Evolutionary conservation across 805 yeast species (phyloP), one percentile per base, ranked within the genome.

Genomic region (Metschnikowia reukaufii): DNA sequence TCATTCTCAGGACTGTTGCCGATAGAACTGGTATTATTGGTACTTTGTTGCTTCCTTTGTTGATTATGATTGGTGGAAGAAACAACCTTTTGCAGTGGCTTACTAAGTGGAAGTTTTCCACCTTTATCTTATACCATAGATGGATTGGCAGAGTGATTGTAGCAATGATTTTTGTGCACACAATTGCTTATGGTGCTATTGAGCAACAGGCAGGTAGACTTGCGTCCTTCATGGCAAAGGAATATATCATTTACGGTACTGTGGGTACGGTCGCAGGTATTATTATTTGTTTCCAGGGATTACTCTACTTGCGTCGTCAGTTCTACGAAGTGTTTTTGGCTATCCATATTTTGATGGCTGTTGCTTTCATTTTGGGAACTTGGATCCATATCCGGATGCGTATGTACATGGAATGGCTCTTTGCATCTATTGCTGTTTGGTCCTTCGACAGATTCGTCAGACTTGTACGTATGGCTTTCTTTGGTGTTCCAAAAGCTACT

Each of bases 401-500:
- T 12, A 46, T 36, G 41, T 45, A 44, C 29, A 42, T 52, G 50
- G 49, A 45, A 20, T 45, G 51, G 46, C 27, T 55, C 37, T 44
- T 47, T 19, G 54, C 57, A 6, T 30, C 48, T 7, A 31, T 55
- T 15, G 59, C 56, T 1, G 52, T 68, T 10, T 71, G 76, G 76
- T 57, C 54, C 0, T 59, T 69, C 39, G 75, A 71, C 48, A 55
- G 75, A 34, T 56, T 54, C 6, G 56, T 63, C 0, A 55, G 76
- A 47, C 12, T 67, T 9, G 49, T 30, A 0, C 56, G 75, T 31
- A 54, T 71, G 25, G 7, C 55, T 4, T 45, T 49, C n/a, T 71
- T 71, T 50, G 76, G 76, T 1, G 60, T 60, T 23, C 75, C 74
- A 1, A 50, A 54, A 16, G 67, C 74, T 1, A 49, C 51, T 6